Conservation (phyloP, 1,284 basidiomycete genomes). For the Ceratobasidium sp. region DNA sequence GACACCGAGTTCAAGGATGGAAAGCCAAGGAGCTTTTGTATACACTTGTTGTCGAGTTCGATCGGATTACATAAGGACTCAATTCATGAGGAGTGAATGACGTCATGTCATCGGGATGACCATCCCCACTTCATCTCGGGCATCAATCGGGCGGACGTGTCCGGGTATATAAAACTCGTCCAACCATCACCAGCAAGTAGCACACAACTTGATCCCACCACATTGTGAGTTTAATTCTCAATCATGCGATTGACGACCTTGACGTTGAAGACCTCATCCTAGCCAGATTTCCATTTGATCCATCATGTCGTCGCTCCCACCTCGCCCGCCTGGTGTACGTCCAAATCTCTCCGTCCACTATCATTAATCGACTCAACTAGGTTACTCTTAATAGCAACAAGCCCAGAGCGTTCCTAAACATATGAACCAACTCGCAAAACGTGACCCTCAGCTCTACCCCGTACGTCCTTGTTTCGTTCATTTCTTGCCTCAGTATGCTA, state of each 20-base stretch:
- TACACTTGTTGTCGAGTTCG: too few relatives aligned
- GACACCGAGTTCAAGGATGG: too few relatives aligned
- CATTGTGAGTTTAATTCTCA: neutral
- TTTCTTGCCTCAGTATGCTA: neutral
- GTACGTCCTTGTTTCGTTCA: neutral
- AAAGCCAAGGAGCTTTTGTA: too few relatives aligned
- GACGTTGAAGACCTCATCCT: too few relatives aligned
- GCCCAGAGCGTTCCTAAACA: slow-evolving; percentile 23
- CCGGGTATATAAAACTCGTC: neutral
- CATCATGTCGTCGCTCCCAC: slow-evolving; percentile 22
- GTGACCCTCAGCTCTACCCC: slow-evolving; percentile 33
- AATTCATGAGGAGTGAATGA: neutral
- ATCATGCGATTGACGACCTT: neutral
- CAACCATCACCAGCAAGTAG: neutral
- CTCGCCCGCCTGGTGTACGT: slow-evolving; percentile 13
- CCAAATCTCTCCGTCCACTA: neutral
- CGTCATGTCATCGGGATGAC: slow-evolving; percentile 3
- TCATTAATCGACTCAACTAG: neutral
- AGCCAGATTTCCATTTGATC: neutral
- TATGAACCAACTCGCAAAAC: slow-evolving; percentile 20
- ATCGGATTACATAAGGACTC: too few relatives aligned
- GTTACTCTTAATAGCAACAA: neutral
- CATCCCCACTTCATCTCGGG: neutral
- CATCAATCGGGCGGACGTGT: neutral
- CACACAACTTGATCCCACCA: neutral